phyloP scores from a whole-genome alignment of 129 eudicot species.

The Flaveria trinervia region DNA sequence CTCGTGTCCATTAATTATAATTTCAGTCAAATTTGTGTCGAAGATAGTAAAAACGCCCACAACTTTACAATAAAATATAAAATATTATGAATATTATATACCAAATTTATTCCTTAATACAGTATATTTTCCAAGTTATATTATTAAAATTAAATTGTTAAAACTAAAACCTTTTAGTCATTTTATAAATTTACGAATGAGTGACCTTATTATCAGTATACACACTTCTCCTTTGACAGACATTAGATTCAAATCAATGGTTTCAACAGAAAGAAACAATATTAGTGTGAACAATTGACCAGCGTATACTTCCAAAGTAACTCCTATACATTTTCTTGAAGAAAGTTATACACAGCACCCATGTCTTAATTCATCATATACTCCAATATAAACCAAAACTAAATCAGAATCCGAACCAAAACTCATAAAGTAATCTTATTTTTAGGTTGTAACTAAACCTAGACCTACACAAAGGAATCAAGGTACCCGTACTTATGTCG shows the following conservation, averaged over 20 bases:
- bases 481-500: slow-evolving; percentile 51
- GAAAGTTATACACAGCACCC: slow-evolving; percentile 30
- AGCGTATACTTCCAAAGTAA: slow-evolving; percentile 10
- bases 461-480: slow-evolving; percentile 53
- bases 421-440: slow-evolving; percentile 32
- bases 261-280: background rate
- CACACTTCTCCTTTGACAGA: no score
- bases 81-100: no score
- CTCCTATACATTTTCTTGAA: slow-evolving; percentile 36
- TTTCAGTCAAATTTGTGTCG: no score
- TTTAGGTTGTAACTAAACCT: slow-evolving; percentile 1
- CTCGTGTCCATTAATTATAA: no score
- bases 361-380: slow-evolving; percentile 23
- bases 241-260: background rate
- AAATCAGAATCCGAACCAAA: slow-evolving; percentile 23
- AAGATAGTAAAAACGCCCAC: no score
- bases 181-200: background rate
- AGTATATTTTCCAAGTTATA: no score
- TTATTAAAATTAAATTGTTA: no score
- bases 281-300: background rate
- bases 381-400: slow-evolving; percentile 15
- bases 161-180: background rate
- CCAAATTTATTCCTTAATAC: no score
- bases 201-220: no score
- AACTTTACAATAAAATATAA: no score